Percentiles rank a stretch among this genome's conserved stretches.
Evolutionary conservation across 2,329 filamentous ascomycete genomes (phyloP).

Genomic region (Bipolaris sorokiniana): DNA sequence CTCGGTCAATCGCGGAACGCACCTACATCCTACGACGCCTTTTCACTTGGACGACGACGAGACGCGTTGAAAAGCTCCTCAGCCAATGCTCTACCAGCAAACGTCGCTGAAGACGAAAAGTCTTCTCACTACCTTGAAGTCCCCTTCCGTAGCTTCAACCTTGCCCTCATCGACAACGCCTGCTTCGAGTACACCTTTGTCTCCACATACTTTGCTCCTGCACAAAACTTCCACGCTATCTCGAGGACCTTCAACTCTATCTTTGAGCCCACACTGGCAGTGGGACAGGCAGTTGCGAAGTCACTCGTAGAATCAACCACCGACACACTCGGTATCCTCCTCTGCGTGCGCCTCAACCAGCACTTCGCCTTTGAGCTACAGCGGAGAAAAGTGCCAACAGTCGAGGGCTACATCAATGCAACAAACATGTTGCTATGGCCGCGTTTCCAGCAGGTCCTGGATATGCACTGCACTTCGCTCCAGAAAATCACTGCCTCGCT

Average conservation of each 20-base stretch:
- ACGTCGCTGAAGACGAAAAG: constrained; percentile 89
- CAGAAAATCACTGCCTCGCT: constrained; percentile 61
- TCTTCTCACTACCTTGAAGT: constrained; percentile 85
- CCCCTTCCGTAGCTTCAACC: constrained; percentile 92
- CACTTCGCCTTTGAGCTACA: constrained; percentile 94
- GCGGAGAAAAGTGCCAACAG: constrained; percentile 83
- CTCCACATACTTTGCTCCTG: constrained; percentile 83
- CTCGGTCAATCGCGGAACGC: constrained; percentile 44
- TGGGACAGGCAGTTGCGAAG: constrained; percentile 79
- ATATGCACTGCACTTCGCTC: constrained; percentile 87
- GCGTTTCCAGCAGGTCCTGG: constrained; percentile 91
- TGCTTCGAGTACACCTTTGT: constrained; percentile 95
- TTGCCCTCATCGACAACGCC: constrained; percentile 91
- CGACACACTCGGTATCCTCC: constrained; percentile 83
- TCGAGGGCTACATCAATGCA: constrained; percentile 90
- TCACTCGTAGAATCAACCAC: constrained; percentile 76
- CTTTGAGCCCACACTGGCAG: constrained; percentile 86
- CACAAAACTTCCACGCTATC: constrained; percentile 75
- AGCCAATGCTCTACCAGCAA: constrained; percentile 80
- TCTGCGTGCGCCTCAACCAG: constrained; percentile 94
- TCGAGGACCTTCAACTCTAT: constrained; percentile 85
- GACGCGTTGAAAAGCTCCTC: constrained; percentile 79
- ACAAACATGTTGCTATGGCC: constrained; percentile 98
- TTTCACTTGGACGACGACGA: constrained; percentile 83
- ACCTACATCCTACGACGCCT: constrained; percentile 78